phyloP scores from a whole-genome alignment of 2,329 filamentous ascomycete species.

The Cladophialophora bantiana region DNA sequence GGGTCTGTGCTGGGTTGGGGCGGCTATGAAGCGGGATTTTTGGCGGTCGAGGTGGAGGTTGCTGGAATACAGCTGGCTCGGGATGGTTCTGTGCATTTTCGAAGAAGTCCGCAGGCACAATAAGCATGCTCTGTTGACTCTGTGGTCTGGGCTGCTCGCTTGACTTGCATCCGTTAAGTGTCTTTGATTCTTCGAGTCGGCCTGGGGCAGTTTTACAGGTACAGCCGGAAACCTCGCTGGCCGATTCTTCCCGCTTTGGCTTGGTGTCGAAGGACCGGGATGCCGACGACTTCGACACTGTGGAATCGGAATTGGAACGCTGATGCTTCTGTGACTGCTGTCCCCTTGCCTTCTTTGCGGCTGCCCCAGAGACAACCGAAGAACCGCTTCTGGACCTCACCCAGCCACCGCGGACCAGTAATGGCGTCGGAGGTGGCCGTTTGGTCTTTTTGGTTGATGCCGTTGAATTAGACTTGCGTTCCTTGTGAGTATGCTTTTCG shows the following conservation, averaged over 20 bases:
- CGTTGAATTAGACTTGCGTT: constrained; percentile 16
- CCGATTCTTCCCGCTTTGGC: constrained; percentile 6
- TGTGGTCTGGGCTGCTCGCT: constrained; percentile 17
- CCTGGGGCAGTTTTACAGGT: neutral
- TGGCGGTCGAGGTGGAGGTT: constrained; percentile 25
- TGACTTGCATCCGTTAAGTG: neutral
- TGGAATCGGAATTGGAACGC: constrained; percentile 26
- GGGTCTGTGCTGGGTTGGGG: neutral
- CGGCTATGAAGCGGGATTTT: constrained; percentile 31
- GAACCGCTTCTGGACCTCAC: constrained; percentile 38
- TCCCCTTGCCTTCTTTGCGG: constrained; percentile 25
- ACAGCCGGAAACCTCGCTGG: neutral
- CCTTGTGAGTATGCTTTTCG: constrained; percentile 21
- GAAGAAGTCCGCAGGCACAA: constrained; percentile 37
- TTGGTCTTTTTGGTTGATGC: constrained; percentile 16
- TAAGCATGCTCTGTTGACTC: constrained; percentile 35
- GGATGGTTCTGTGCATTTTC: neutral
- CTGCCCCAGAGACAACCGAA: constrained; percentile 33
- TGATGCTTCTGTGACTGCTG: constrained; percentile 18
- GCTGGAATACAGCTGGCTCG: constrained; percentile 5
- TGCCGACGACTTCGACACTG: constrained; percentile 7
- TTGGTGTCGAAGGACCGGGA: constrained; percentile 1
- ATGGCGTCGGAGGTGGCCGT: constrained; percentile 29
- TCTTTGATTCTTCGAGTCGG: neutral
- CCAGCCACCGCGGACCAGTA: constrained; percentile 36